These are phyloP conservation scores for Aspergillus awamori DNA, from an alignment of 2,329 filamentous ascomycete species.

Conservation along the genomic window DNA sequence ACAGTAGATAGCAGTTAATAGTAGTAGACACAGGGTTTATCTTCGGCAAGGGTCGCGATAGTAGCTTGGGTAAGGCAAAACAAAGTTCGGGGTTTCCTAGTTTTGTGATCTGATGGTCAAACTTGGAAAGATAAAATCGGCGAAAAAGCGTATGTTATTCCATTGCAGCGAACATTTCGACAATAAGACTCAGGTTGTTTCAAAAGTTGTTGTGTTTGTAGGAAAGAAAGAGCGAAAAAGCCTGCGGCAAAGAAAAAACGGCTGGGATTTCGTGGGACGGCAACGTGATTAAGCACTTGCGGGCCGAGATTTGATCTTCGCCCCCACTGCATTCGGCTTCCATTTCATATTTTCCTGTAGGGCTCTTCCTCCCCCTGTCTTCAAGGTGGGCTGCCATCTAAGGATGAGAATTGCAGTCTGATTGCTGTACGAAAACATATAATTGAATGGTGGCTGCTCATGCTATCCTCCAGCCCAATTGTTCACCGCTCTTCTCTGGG, in stretches of 20 bases:
- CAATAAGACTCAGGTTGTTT: not conserved
- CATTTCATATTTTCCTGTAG: too few species aligned
- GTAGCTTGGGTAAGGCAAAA: not conserved
- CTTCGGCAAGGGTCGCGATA: not conserved
- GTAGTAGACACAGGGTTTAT: not conserved
- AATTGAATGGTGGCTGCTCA: slow-evolving; percentile 55
- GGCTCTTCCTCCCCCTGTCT: too few species aligned
- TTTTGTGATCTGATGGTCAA: not conserved
- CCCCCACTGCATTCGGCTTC: not conserved
- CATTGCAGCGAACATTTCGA: slow-evolving; percentile 16
- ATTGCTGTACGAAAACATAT: slow-evolving; percentile 61
- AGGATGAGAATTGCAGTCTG: slow-evolving; percentile 48
- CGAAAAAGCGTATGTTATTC: slow-evolving; percentile 24
- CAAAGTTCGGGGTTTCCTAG: not conserved
- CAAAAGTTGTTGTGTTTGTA: not conserved
- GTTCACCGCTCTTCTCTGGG: slow-evolving; percentile 38
- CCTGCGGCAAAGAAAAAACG: not conserved
- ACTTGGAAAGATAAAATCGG: slow-evolving; percentile 4
- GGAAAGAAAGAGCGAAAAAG: not conserved
- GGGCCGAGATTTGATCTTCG: not conserved
- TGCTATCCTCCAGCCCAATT: slow-evolving; percentile 66
- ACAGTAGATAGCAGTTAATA: not conserved
- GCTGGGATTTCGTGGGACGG: not conserved
- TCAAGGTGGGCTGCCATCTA: not conserved
- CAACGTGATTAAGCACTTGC: not conserved